Evolutionary conservation across 1,284 basidiomycete genomes (phyloP).

Genomic region (Cerioporus squamosus): DNA sequence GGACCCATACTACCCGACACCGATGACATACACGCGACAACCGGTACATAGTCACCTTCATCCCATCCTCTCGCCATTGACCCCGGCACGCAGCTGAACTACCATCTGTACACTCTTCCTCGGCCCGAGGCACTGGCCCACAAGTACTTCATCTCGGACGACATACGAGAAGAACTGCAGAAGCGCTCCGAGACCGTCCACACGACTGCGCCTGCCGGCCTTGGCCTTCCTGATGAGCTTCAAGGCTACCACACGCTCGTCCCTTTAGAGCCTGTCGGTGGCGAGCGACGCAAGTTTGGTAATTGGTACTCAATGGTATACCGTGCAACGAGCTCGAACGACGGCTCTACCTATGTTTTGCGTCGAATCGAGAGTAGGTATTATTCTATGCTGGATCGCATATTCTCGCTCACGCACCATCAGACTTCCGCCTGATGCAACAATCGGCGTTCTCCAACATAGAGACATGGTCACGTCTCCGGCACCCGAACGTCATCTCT

Average conservation of each 20-base stretch:
- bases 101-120: constrained; percentile 85
- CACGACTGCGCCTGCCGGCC: constrained; percentile 46
- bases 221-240: constrained; percentile 83
- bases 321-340: constrained; percentile 77
- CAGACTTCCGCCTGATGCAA: constrained; percentile 84
- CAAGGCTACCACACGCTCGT: constrained; percentile 92
- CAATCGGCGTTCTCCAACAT: constrained; percentile 85
- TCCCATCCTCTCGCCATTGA: background rate
- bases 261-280: constrained; percentile 66
- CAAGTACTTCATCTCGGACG: constrained; percentile 72
- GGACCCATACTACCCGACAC: constrained; percentile 54
- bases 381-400: background rate
- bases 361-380: constrained; percentile 85
- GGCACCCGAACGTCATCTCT: constrained; percentile 87
- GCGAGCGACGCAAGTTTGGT: constrained; percentile 71
- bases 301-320: constrained; percentile 85
- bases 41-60: constrained; percentile 54
- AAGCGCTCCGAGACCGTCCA: constrained; percentile 80
- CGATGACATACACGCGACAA: constrained; percentile 64
- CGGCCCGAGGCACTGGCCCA: constrained; percentile 58
- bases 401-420: constrained; percentile 14
- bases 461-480: constrained; percentile 87
- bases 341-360: constrained; percentile 82
- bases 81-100: constrained; percentile 67
- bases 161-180: constrained; percentile 81